These are phyloP conservation scores for Diplodia sapinea DNA, from an alignment of 2,329 filamentous ascomycete genomes.

Conservation along the genomic window DNA sequence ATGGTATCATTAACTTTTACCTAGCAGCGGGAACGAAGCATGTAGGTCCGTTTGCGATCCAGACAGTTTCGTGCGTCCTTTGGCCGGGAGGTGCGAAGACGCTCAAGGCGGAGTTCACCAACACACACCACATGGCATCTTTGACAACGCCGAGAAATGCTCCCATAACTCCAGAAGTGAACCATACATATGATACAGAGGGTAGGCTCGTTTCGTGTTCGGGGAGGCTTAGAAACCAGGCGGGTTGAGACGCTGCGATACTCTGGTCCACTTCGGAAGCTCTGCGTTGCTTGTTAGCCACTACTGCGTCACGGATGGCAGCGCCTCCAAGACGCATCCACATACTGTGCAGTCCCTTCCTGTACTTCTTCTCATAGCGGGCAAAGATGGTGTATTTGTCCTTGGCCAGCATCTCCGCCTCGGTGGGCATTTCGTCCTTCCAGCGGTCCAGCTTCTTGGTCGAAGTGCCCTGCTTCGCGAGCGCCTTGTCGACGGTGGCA, in stretches of 20 bases:
- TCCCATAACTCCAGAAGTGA: conserved; percentile 11
- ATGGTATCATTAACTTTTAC: neutral
- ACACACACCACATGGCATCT: conserved; percentile 4
- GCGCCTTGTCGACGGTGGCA: conserved; percentile 77
- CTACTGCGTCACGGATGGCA: neutral
- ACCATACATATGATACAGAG: conserved; percentile 19
- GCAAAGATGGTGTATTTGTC: conserved; percentile 99
- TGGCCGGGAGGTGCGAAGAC: neutral
- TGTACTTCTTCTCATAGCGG: conserved; percentile 90
- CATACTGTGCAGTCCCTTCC: conserved; percentile 97
- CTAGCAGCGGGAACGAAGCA: neutral
- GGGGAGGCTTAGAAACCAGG: conserved; percentile 75
- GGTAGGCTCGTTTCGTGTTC: neutral
- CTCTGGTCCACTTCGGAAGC: conserved; percentile 80
- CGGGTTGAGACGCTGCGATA: conserved; percentile 91
- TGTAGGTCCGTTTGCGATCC: neutral
- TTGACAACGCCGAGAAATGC: conserved; percentile 15
- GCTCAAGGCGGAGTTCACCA: neutral
- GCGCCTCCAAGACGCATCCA: conserved; percentile 37
- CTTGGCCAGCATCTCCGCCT: conserved; percentile 91
- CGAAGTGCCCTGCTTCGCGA: conserved; percentile 72
- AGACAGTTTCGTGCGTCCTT: neutral
- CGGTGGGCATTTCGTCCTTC: conserved; percentile 95
- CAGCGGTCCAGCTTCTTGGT: conserved; percentile 82
- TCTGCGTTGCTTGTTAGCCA: conserved; percentile 37